These are phyloP conservation scores for Phytophthora pistaciae DNA, from an alignment of 352 stramenopile species.

Conservation along the genomic window DNA sequence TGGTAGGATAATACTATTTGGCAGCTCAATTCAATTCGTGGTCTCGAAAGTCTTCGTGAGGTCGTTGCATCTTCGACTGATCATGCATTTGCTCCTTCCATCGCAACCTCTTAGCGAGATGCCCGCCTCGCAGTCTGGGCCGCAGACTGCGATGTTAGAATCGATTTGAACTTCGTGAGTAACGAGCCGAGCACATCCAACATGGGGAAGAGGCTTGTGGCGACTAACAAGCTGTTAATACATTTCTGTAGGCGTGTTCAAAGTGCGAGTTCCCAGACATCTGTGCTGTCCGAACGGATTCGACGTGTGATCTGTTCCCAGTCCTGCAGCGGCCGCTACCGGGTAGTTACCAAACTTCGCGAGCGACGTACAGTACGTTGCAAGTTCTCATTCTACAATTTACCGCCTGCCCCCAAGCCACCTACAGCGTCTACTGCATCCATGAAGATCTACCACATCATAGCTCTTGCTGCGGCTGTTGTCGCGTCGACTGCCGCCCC, in stretches of 20 bases:
- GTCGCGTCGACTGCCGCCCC: conserved; percentile 15
- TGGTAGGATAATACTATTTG: too few species aligned
- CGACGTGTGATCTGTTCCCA: conserved; percentile 4
- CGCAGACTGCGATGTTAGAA: background rate
- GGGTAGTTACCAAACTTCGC: background rate
- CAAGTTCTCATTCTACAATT: conserved; percentile 1
- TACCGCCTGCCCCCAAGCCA: background rate
- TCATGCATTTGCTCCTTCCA: background rate
- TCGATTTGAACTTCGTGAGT: background rate
- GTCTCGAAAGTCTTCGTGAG: background rate
- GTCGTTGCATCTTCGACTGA: background rate
- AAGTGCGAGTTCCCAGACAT: background rate
- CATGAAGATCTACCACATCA: conserved; percentile 41
- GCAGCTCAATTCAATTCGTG: background rate
- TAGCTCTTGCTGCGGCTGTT: conserved; percentile 32
- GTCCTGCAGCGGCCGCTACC: background rate
- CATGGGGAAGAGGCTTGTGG: background rate
- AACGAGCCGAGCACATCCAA: background rate
- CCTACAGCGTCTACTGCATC: background rate
- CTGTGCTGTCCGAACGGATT: conserved; percentile 5
- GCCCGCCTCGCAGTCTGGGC: background rate
- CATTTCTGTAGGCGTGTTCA: conserved; percentile 1
- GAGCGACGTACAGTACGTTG: background rate
- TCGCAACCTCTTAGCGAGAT: background rate
- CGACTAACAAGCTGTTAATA: background rate